A percentile compares a stretch with the other conserved stretches of the same genome.
Conservation (phyloP, 805 yeast genomes). For the Jamesozyma lodderae region DNA sequence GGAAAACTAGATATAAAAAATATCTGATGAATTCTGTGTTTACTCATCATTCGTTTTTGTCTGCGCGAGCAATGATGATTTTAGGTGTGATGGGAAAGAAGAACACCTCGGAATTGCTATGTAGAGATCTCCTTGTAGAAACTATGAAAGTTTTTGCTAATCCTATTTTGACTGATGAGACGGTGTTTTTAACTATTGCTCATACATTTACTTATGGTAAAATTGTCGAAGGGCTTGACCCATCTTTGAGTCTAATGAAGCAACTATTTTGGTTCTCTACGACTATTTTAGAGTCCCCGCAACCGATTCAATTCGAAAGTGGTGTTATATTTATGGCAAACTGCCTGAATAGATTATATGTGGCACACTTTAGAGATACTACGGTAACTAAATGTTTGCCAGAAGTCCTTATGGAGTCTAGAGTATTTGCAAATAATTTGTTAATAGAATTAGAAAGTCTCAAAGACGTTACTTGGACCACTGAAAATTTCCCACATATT, state of each 20-base stretch:
- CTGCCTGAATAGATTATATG: slow-evolving; percentile 24
- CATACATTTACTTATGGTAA: slow-evolving; percentile 32
- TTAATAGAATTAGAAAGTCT: slow-evolving; percentile 36
- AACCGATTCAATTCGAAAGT: slow-evolving; percentile 30
- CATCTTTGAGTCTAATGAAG: slow-evolving; percentile 20
- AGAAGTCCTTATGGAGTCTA: slow-evolving; percentile 26
- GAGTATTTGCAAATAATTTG: slow-evolving; percentile 32
- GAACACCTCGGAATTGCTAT: slow-evolving; percentile 51
- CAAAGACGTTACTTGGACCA: slow-evolving; percentile 32
- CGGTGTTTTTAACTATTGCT: slow-evolving; percentile 26
- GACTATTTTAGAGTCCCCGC: slow-evolving; percentile 25
- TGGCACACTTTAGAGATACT: slow-evolving; percentile 21
- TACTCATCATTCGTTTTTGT: slow-evolving; percentile 43
- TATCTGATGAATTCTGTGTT: slow-evolving; percentile 53
- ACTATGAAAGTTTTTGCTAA: slow-evolving; percentile 29
- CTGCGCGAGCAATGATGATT: slow-evolving; percentile 55
- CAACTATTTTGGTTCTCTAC: slow-evolving; percentile 32
- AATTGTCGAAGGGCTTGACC: slow-evolving; percentile 30
- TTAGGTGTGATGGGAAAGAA: slow-evolving; percentile 55
- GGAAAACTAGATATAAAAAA: slow-evolving; percentile 57
- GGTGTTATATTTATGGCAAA: slow-evolving; percentile 32
- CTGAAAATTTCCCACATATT: slow-evolving; percentile 41
- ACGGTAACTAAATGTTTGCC: slow-evolving; percentile 25
- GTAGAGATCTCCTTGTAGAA: slow-evolving; percentile 19
- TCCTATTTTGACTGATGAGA: slow-evolving; percentile 25